Evolutionary conservation across 768 basidiomycete genomes (phyloP), one percentile per base, ranked within the genome.

Genomic region (Russula emetica): DNA sequence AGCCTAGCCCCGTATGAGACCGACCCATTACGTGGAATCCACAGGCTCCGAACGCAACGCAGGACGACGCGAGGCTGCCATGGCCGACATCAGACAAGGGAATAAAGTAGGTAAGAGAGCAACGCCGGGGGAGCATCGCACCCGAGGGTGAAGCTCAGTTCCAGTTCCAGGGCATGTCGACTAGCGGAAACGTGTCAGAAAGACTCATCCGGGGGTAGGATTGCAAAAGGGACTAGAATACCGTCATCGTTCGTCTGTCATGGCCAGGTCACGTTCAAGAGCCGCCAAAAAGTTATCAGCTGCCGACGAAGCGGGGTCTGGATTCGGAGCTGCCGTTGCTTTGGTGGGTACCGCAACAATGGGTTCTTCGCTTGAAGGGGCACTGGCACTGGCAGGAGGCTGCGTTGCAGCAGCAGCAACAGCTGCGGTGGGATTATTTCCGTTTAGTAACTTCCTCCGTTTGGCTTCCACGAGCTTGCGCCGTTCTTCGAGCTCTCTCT

Each of bases 401-500:
- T 44, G 55, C 59, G 58, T 61, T 61, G 64, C 55, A 16, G 50
- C 24, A 26, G 47, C 9, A 57, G 64, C 55, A 16, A 42, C 24
- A 26, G 47, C 9, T 42, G 42, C 9, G 53, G 58, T 50, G 20
- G 59, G 5, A 47, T 28, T 36, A 47, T n/a, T 42, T 28, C 60
- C 68, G 51, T 59, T 70, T 10, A 68, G 76, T 47, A 76, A 69
- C 74, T 89, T 92, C 69, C 78, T 78, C 66, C 87, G 79, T 74
- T 90, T 89, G 28, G 85, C 86, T 51, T 88, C 86, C 26, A 91
- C 67, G 64, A 83, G 44, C 68, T 75, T 74, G 36, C 78, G 74
- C 62, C 90, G 76, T 70, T 89, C 87, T 71, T 90, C 90, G 1
- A 90, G 68, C 61, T 90, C 87, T 63, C 85, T 77, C 72, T 87